Base-by-base conservation (phyloP, 257 asterid genomes). In the Agastache rugosa region DNA sequence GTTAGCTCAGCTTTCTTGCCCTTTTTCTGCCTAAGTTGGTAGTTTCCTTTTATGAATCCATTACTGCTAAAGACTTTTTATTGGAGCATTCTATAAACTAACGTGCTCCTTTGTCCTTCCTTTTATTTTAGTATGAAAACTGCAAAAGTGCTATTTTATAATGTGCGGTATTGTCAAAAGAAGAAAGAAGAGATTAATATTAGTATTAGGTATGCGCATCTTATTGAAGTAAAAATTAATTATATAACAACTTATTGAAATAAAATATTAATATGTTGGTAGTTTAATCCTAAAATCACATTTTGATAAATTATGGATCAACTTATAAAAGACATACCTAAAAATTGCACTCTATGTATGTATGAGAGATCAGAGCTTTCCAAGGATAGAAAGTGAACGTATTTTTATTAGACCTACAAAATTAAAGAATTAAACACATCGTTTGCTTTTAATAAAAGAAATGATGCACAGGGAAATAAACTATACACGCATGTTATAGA, bases 31-130 rank as follows among this genome's bases (percentile, higher is more conserved):
- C 27, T n/a, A 29, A 65, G 8, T 63, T 73, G 10, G 3, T 60
- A 55, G 37, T 51, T 19, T 54, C 65, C 41, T 59, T 15, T 42
- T 69, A 16, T 51, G 22, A 73, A 51, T 48, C 11, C 58, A 19
- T 27, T 39, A 1, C 60, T 56, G 74, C 23, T 41, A 63, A 63
- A 53, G 37, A 16, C 6, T 22, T 23, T 25, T 25, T 25, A 25
- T 25, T 63, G 55, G 72, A 50, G 78, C 66, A 22, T 37, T 22
- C 69, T 22, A 25, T 25, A 12, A 61, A 25, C 69, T 17, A 61
- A 45, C 12, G 6, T 60, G 31, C 44, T 71, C 58, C 51, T 14
- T n/a, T 3, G 19, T 16, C 34, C 11, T 69, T 19, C 14, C 29
- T n/a, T 53, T 53, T 27, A 20, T 19, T 34, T 58, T 37, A 8